Evolutionary conservation across 495 filamentous ascomycete species (phyloP), one percentile per base, ranked within the genome.

Genomic region (Penicillium mononematosum): DNA sequence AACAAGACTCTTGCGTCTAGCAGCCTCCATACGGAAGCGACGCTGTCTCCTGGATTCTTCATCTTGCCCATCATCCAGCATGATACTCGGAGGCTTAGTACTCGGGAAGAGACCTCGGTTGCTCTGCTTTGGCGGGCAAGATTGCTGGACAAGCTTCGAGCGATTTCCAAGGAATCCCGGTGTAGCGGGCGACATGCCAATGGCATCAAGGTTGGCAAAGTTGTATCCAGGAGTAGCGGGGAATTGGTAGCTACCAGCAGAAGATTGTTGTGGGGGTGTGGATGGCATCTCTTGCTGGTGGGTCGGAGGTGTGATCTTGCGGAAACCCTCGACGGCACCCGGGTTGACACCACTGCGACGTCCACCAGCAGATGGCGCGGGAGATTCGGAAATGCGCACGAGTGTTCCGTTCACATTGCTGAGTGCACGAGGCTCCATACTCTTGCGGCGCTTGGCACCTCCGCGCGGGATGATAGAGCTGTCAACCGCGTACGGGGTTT

Each of bases 401-500:
- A 90, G 74, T 2, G 79, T 87, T 31, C 86, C 85, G 56, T 91
- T 89, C 24, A 87, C 59, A 54, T 91, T 91, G 57, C 85, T 81
- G 12, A 96, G 74, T 3, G 88, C 83, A 58, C 84, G 83, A 3
- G 92, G 92, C 71, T 96, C 90, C 92, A 96, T 96, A 57, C 87
- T 91, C 81, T 95, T 96, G 36, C 90, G 83, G 32, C 91, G 84
- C 58, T 90, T 86, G 42, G 81, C 81, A 17, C 89, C 89, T 8
- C 88, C 90, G 2, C 90, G 86, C 19, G 90, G 90, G 32, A 93
- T 74, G 32, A 85, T 74, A 1, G 84, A 77, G 32, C 84, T 87
- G 68, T 92, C 87, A 19, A 93, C 82, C 22, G 79, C 75, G 66
- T 96, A 95, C 4, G 81, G 74, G 4, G 75, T 66, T 63, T 91